Conservation (phyloP, 2,329 filamentous ascomycete species). For the Cladosporium sp. region DNA sequence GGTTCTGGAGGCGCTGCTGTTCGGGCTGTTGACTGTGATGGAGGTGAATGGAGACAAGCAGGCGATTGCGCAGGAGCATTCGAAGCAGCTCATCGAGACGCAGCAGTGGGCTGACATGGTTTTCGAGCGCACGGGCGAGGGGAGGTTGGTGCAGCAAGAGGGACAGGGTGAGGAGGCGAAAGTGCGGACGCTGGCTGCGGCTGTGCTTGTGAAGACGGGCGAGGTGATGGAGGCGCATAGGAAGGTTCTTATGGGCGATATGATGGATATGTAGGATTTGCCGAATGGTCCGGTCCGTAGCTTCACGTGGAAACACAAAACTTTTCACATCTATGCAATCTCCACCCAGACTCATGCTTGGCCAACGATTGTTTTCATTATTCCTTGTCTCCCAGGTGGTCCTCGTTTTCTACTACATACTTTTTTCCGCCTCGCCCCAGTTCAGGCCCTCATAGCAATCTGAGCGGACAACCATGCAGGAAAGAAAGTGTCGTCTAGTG, state of each 20-base stretch:
- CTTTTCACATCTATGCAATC: not conserved
- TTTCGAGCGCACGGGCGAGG: constrained; percentile 56
- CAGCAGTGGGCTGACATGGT: constrained; percentile 80
- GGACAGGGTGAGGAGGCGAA: constrained; percentile 70
- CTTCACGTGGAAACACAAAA: not conserved
- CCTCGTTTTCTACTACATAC: not conserved
- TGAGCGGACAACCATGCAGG: not conserved
- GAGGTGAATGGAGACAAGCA: constrained; percentile 77
- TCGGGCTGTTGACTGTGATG: constrained; percentile 75
- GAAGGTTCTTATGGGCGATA: constrained; percentile 66
- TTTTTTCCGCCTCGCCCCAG: not conserved
- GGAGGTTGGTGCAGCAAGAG: constrained; percentile 39
- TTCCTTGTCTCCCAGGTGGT: not conserved
- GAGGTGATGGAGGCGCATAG: constrained; percentile 84
- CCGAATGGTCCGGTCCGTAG: not conserved
- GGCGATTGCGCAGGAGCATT: constrained; percentile 70
- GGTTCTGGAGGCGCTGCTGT: constrained; percentile 73
- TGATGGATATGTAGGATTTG: constrained; percentile 13
- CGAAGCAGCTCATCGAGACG: constrained; percentile 78
- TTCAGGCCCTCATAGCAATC: not conserved
- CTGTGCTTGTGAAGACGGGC: constrained; percentile 71
- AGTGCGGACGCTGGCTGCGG: constrained; percentile 75
- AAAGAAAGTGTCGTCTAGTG: not conserved
- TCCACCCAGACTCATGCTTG: not conserved
- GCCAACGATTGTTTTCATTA: not conserved